Base-by-base conservation (phyloP, 2,329 filamentous ascomycete genomes). In the Chaetothyriales sp. region DNA sequence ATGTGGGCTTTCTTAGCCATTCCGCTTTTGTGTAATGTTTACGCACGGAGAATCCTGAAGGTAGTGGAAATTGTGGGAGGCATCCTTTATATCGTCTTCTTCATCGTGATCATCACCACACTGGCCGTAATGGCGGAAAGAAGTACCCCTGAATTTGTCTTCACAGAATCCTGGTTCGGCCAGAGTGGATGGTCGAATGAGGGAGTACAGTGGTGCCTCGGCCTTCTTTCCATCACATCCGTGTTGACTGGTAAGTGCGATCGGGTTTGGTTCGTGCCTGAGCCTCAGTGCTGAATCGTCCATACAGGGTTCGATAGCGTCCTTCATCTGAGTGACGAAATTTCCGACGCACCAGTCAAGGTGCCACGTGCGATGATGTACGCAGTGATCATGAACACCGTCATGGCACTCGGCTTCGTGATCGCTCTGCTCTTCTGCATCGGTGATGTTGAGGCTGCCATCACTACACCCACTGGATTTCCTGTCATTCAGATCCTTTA, bases 251-350 rank as follows among this genome's bases (percentile, higher is more conserved):
- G 61, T 62, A 47, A 46, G 59, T 49, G 25, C n/a, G 28, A 18
- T 43, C 28, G 36, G 39, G 43, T 44, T 22, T 43, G 8, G 8
- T 36, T 36, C 28, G 7, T 36, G 8, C 28, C 28, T 36, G 28
- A 12, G 28, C 2, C 28, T 5, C 28, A 3, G 28, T 45, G 18
- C 26, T 20, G 15, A 44, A n/a, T n/a, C 19, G 25, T 2, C 18
- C 18, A 20, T 28, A 22, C 46, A 48, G 71, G 71, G 8, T 72
- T 70, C 47, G 72, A 75, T 47, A 66, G 69, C 10, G 67, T 69
- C 5, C 62, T 74, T 0, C 72, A 75, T 51, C 70, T 73, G 66
- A 69, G 67, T 39, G 69, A 71, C 51, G 69, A 72, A 55, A 64
- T 71, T 18, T 61, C 65, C 32, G 63, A 70, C 28, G 65, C 69